These are phyloP conservation scores for Fusarium sp. DNA, from an alignment of 2,329 filamentous ascomycete species.

Conservation along the genomic window DNA sequence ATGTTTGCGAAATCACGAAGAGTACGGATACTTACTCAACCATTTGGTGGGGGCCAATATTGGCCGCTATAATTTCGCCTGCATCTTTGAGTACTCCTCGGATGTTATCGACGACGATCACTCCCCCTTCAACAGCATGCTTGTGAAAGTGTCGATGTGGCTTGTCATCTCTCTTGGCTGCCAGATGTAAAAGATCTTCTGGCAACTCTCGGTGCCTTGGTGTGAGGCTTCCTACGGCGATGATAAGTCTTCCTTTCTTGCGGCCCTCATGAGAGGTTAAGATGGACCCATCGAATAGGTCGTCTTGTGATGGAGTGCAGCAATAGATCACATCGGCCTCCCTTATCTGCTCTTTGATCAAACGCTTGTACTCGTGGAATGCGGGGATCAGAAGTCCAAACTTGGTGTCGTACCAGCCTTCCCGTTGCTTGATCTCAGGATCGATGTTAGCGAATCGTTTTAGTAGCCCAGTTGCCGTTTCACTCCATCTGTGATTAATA, in stretches of 20 bases:
- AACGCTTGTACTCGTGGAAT: slow-evolving; percentile 73
- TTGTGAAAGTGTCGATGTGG: slow-evolving; percentile 72
- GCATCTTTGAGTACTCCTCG: slow-evolving; percentile 84
- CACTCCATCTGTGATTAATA: slow-evolving; percentile 78
- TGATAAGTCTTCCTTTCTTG: slow-evolving; percentile 76
- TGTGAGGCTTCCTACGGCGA: slow-evolving; percentile 76
- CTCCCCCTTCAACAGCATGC: slow-evolving; percentile 71
- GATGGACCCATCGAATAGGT: slow-evolving; percentile 78
- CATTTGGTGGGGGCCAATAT: slow-evolving; percentile 77
- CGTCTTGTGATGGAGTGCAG: slow-evolving; percentile 80
- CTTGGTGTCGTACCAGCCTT: slow-evolving; percentile 73
- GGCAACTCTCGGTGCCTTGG: slow-evolving; percentile 86
- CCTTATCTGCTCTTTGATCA: slow-evolving; percentile 77
- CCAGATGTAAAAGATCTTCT: slow-evolving; percentile 76
- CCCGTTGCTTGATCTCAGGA: slow-evolving; percentile 58
- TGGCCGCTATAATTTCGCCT: slow-evolving; percentile 85
- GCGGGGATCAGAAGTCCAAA: slow-evolving; percentile 76
- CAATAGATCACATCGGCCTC: slow-evolving; percentile 87
- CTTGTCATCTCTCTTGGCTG: slow-evolving; percentile 58
- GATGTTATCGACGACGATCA: slow-evolving; percentile 79
- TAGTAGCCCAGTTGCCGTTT: slow-evolving; percentile 64
- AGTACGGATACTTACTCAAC: slow-evolving; percentile 71
- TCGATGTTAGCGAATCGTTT: slow-evolving; percentile 60
- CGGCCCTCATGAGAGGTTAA: slow-evolving; percentile 78
- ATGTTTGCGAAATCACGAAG: too few species aligned